A percentile compares a stretch with the other conserved stretches of the same genome.
Conservation (phyloP, 1,284 basidiomycete species). For the Rhodotorula sp. region DNA sequence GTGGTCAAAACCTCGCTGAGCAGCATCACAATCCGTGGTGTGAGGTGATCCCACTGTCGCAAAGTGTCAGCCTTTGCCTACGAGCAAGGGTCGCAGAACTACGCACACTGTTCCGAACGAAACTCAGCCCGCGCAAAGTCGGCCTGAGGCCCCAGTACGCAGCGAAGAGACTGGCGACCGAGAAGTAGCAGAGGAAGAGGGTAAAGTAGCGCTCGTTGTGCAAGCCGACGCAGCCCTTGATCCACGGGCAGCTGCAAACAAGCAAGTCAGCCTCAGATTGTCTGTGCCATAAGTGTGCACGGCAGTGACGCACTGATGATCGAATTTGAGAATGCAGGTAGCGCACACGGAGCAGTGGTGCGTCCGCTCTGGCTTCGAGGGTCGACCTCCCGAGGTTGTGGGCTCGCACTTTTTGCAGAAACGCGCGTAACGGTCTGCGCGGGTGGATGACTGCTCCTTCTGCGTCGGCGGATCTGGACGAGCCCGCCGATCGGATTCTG, state of each 20-base stretch:
- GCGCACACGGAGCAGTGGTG: conserved; percentile 96
- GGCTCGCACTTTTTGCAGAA: conserved; percentile 49
- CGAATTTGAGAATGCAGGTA: conserved; percentile 87
- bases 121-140: not conserved
- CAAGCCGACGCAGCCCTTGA: conserved; percentile 76
- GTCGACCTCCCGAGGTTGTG: conserved; percentile 56
- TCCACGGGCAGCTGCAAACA: conserved; percentile 62
- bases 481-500: not conserved
- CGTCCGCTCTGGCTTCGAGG: conserved; percentile 82
- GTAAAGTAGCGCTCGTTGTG: conserved; percentile 96
- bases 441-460: conserved; percentile 4
- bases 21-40: conserved; percentile 71
- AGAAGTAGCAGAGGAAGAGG: conserved; percentile 73
- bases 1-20: conserved; percentile 73
- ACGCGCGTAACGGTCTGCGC: conserved; percentile 13
- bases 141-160: not conserved
- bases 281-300: not conserved
- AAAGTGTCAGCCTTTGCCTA: not conserved
- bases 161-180: conserved; percentile 34
- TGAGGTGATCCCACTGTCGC: conserved; percentile 43
- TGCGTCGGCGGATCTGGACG: not conserved
- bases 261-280: conserved; percentile 9
- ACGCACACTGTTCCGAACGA: not conserved
- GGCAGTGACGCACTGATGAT: conserved; percentile 72
- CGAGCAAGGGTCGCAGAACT: not conserved